Base-by-base conservation (phyloP, 495 filamentous ascomycete species). In the Articulospora tetracladia region DNA sequence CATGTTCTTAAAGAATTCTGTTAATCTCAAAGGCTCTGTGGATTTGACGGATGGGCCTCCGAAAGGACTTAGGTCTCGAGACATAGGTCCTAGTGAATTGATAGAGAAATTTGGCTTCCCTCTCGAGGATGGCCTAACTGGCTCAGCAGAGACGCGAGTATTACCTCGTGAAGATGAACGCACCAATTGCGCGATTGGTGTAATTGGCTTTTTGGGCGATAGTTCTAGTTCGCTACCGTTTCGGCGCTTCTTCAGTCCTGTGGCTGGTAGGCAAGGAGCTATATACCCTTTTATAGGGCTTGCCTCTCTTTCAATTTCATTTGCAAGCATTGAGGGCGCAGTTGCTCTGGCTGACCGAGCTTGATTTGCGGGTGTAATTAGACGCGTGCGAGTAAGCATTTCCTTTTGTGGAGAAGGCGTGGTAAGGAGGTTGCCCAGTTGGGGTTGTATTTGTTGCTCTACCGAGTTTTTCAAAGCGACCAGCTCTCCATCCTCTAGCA, bases 401-500 rank as follows among this genome's bases (percentile, higher is more conserved):
- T 48, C 41, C 28, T 58, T 68, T 11, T 51, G 23, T 25, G 66
- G 66, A 46, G 62, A 58, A 11, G 62, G 62, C 11, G 58, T 62
- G 2, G 15, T 39, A 23, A 68, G 59, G 20, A 68, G 27, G 12
- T 53, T 46, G 20, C 19, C 20, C n/a, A 68, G 27, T 1, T 34
- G 52, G n/a, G 44, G 30, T n/a, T 17, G 7, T 26, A 6, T 23
- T 27, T 53, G 0, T 30, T 15, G 17, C 0, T 34, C 19, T 36
- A 11, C 22, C 22, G 28, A 20, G 51, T 49, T 41, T 19, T 8
- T 22, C 28, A 47, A 17, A 6, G 32, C 23, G 15, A 44, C 32
- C 11, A 60, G 26, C 17, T 62, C 49, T 24, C 61, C 60, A 55
- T 64, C 64, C 48, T 66, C 66, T 44, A 58, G 15, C 19, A 66